Conservation (phyloP, 495 filamentous ascomycete genomes). For the Hyaloscypha hepaticicola region DNA sequence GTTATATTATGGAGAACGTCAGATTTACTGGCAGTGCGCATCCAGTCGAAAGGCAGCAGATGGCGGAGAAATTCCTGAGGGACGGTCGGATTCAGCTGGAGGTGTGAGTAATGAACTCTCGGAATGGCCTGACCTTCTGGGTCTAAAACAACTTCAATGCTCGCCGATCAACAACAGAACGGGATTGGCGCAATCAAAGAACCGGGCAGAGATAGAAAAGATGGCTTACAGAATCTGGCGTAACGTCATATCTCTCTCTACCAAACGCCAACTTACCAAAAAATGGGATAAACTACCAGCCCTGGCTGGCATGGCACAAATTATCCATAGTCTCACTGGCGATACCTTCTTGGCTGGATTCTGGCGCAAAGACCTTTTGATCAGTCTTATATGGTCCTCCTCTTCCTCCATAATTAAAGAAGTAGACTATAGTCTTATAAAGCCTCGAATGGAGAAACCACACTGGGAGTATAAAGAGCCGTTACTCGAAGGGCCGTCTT, state of each 20-base stretch:
- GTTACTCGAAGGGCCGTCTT: conserved; percentile 2
- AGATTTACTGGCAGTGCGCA: conserved; percentile 14
- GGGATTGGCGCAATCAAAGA: background rate
- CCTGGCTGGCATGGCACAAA: conserved; percentile 27
- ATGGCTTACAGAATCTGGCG: conserved; percentile 1
- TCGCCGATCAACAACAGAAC: background rate
- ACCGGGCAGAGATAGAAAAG: background rate
- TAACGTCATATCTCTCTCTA: background rate
- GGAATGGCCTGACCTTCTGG: conserved; percentile 10
- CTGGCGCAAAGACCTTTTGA: conserved; percentile 15
- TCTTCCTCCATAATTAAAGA: background rate
- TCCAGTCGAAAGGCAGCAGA: conserved; percentile 4
- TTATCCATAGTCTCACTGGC: conserved; percentile 18
- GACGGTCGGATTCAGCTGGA: background rate
- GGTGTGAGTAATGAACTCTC: background rate
- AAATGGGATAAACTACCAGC: conserved; percentile 27
- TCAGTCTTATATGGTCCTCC: conserved; percentile 5
- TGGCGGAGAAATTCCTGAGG: background rate
- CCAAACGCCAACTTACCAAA: conserved; percentile 18
- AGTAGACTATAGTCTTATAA: background rate
- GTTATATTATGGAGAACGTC: background rate
- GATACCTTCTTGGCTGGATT: conserved; percentile 28
- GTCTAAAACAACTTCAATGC: background rate
- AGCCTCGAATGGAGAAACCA: background rate
- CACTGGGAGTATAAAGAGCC: conserved; percentile 4